phyloP scores from a whole-genome alignment of 345 rosid genomes.

The Cardamine occulta region DNA sequence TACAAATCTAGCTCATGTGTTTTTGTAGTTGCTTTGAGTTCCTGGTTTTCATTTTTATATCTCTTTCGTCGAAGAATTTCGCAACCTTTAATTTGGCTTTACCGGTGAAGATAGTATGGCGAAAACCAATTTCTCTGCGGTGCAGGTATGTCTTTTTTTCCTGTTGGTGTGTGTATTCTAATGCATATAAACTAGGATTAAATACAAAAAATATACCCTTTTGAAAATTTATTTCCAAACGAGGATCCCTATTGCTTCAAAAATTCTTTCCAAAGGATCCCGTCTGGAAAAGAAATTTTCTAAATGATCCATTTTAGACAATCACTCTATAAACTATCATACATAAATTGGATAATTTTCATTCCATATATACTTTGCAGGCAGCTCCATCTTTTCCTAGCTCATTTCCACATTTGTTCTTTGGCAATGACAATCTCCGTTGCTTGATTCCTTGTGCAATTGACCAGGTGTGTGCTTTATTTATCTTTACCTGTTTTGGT shows the following conservation, averaged over 20 bases:
- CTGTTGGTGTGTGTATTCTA: slow-evolving; percentile 2
- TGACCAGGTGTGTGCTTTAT: slow-evolving; percentile 74
- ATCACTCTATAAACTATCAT: too few species aligned
- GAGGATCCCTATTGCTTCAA: too few species aligned
- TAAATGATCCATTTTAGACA: too few species aligned
- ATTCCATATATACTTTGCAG: slow-evolving; percentile 51
- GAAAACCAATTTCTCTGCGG: slow-evolving; percentile 91
- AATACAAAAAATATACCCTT: too few species aligned
- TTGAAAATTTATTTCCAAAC: too few species aligned
- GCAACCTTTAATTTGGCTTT: slow-evolving; percentile 93
- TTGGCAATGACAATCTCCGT: slow-evolving; percentile 69
- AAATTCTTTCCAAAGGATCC: too few species aligned
- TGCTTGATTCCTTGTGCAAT: slow-evolving; percentile 99
- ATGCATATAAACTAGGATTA: too few species aligned
- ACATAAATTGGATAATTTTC: not conserved
- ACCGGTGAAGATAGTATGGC: slow-evolving; percentile 91
- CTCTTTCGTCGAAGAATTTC: slow-evolving; percentile 54
- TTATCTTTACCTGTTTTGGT: too few species aligned
- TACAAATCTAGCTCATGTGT: slow-evolving; percentile 10
- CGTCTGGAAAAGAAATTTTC: too few species aligned
- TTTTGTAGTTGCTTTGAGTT: not conserved
- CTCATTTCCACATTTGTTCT: slow-evolving; percentile 86
- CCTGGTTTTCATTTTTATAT: slow-evolving; percentile 16
- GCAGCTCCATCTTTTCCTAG: slow-evolving; percentile 96
- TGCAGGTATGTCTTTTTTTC: slow-evolving; percentile 70